Conservation (phyloP, 192 early-diverging fungal genomes). For the Coemansia sp. region DNA sequence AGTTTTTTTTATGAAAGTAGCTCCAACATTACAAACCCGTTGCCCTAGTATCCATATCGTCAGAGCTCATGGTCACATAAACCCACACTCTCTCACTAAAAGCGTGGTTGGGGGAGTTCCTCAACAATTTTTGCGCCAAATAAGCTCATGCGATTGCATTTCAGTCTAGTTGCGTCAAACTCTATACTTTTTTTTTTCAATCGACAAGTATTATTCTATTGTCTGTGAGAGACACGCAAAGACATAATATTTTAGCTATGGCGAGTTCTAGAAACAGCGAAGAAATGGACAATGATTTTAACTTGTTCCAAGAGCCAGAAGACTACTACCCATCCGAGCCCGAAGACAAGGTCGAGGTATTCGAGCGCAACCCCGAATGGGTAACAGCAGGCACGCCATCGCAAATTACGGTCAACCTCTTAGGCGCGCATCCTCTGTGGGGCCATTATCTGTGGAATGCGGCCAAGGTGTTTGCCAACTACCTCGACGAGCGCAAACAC, state of each 20-base stretch:
- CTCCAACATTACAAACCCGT: too few species aligned
- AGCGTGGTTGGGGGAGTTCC: background rate
- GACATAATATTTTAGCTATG: background rate
- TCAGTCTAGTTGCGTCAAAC: background rate
- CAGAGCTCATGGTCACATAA: background rate
- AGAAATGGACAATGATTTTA: constrained; percentile 17
- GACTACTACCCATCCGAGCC: constrained; percentile 55
- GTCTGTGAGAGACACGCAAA: background rate
- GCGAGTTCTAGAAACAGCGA: constrained; percentile 22
- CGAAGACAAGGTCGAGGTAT: constrained; percentile 61
- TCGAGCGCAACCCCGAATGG: constrained; percentile 52
- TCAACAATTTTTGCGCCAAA: background rate
- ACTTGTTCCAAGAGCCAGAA: constrained; percentile 50
- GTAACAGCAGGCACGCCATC: constrained; percentile 14
- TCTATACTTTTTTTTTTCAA: background rate
- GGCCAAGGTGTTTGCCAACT: constrained; percentile 75
- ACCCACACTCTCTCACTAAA: background rate
- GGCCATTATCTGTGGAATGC: constrained; percentile 93
- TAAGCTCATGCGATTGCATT: background rate
- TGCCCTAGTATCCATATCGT: too few species aligned
- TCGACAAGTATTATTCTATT: background rate
- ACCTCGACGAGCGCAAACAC: constrained; percentile 72
- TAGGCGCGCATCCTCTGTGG: constrained; percentile 83
- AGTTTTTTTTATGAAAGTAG: too few species aligned
- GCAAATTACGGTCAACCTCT: constrained; percentile 59